These are phyloP conservation scores for Tylopilus subfusipes DNA, from an alignment of 768 basidiomycete genomes.

Conservation along the genomic window DNA sequence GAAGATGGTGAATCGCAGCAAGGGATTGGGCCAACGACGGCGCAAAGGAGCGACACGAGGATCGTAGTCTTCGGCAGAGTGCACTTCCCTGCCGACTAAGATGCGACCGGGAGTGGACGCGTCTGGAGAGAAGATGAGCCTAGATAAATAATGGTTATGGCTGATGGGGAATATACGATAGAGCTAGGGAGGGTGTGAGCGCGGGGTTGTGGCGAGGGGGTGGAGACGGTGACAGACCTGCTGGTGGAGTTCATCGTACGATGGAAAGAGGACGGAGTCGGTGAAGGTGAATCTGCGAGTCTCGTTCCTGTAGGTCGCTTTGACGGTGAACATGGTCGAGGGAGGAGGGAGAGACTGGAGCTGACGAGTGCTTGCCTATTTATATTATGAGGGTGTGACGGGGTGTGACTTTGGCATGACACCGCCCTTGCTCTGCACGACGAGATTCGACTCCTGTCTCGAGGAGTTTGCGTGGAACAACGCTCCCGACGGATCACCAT, in stretches of 20 bases:
- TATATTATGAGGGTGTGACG: not conserved
- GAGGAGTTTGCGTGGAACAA: conserved; percentile 54
- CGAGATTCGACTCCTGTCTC: conserved; percentile 56
- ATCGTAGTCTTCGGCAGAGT: conserved; percentile 55
- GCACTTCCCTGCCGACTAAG: conserved; percentile 59
- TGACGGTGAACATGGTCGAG: conserved; percentile 65
- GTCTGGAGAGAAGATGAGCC: conserved; percentile 66
- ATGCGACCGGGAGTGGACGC: conserved; percentile 52
- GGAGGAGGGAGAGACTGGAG: conserved; percentile 14
- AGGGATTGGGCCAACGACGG: conserved; percentile 52
- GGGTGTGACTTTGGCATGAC: conserved; percentile 17
- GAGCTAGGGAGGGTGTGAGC: conserved; percentile 45
- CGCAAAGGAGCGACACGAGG: conserved; percentile 47
- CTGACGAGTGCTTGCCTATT: not conserved
- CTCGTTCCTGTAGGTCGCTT: conserved; percentile 70
- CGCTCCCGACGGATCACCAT: conserved; percentile 45
- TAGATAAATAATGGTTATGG: conserved; percentile 58
- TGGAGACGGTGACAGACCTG: conserved; percentile 45
- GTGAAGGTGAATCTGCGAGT: conserved; percentile 64
- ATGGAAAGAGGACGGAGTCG: conserved; percentile 52
- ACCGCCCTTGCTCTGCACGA: conserved; percentile 45
- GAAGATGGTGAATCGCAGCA: conserved; percentile 60
- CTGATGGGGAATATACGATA: conserved; percentile 66
- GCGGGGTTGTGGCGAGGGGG: not conserved
- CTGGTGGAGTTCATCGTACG: conserved; percentile 55